These are phyloP conservation scores for Alternaria tenuissima DNA, from an alignment of 2,329 filamentous ascomycete genomes.

Conservation along the genomic window DNA sequence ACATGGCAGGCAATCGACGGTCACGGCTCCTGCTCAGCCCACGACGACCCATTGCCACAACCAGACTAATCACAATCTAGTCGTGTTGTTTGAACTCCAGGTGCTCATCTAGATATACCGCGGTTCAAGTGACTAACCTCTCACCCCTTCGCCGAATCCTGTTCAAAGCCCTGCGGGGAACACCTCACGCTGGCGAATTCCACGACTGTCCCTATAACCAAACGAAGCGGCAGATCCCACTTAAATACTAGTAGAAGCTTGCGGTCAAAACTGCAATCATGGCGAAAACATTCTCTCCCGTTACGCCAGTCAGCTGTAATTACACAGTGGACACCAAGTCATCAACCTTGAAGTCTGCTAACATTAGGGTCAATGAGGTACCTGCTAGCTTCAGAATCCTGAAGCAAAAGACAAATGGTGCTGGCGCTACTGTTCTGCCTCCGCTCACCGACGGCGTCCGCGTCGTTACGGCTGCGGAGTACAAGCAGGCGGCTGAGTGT, in stretches of 20 bases:
- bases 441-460: conserved; percentile 63
- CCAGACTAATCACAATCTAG: conserved; percentile 46
- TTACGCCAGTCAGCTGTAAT: conserved; percentile 40
- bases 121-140: conserved; percentile 46
- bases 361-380: conserved; percentile 41
- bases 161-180: conserved; percentile 27
- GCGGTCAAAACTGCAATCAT: conserved; percentile 55
- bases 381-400: conserved; percentile 41
- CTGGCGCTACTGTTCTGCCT: conserved; percentile 27
- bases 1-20: conserved; percentile 45
- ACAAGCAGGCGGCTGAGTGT: conserved; percentile 73
- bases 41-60: conserved; percentile 32
- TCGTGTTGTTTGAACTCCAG: conserved; percentile 47
- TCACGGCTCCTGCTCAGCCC: conserved; percentile 42
- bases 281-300: conserved; percentile 51
- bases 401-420: conserved; percentile 33
- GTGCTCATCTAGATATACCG: conserved; percentile 31
- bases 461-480: conserved; percentile 70
- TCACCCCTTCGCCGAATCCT: conserved; percentile 27
- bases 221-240: conserved; percentile 58
- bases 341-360: conserved; percentile 49
- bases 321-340: conserved; percentile 45
- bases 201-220: conserved; percentile 50
- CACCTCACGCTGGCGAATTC: conserved; percentile 53
- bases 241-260: conserved; percentile 55